phyloP scores from a whole-genome alignment of 805 yeast species.

The Sugiyamaella valdiviana region DNA sequence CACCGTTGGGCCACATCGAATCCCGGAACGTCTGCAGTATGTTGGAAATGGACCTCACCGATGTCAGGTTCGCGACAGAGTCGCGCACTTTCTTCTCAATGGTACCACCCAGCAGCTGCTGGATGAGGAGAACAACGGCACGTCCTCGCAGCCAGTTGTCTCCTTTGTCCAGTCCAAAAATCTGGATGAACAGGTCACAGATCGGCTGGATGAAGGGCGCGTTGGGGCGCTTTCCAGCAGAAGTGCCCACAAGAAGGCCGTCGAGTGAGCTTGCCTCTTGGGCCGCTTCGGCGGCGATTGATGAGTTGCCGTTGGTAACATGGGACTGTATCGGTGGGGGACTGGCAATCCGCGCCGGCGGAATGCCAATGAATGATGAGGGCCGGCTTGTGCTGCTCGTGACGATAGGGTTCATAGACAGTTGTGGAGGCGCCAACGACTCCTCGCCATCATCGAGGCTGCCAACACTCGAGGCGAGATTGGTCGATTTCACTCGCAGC shows the following conservation, averaged over 20 bases:
- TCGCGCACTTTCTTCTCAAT: conserved; percentile 60
- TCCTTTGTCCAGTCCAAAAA: conserved; percentile 60
- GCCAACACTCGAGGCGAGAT: neutral
- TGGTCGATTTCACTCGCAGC: neutral
- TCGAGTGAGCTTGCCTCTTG: conserved; percentile 10
- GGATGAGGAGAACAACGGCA: conserved; percentile 73
- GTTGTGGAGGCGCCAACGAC: neutral
- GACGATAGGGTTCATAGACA: neutral
- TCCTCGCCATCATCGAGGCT: neutral
- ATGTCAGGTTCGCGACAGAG: conserved; percentile 31
- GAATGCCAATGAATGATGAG: neutral
- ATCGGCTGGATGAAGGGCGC: conserved; percentile 70
- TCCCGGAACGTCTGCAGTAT: conserved; percentile 25
- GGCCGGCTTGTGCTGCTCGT: neutral
- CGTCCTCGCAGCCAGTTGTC: conserved; percentile 80
- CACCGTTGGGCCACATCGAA: conserved; percentile 49
- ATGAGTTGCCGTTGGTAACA: neutral
- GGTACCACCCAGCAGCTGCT: conserved; percentile 81
- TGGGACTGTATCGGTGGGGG: neutral
- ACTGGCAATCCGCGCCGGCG: conserved; percentile 1
- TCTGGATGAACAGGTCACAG: conserved; percentile 62
- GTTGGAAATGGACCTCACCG: conserved; percentile 15
- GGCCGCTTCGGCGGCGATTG: neutral
- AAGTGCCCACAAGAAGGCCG: neutral
- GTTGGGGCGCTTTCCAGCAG: conserved; percentile 15